Evolutionary conservation across 2,329 filamentous ascomycete species (phyloP).

Genomic region (Diplodia sapinea): DNA sequence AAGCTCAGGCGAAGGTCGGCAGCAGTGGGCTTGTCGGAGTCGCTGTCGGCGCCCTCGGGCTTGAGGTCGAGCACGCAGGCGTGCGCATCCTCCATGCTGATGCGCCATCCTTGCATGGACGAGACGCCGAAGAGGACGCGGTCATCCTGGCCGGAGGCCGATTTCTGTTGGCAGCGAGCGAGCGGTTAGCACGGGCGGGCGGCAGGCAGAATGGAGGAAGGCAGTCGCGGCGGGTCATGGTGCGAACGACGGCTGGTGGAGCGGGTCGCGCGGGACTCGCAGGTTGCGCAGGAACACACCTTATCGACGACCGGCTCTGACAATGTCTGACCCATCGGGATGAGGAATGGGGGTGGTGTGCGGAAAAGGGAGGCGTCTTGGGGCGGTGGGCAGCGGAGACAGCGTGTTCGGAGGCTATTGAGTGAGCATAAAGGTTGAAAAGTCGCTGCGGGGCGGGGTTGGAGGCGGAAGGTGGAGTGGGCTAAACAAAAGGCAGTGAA

Average conservation of each 20-base stretch:
- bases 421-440: constrained; percentile 32
- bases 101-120: constrained; percentile 99
- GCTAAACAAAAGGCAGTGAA: constrained; percentile 22
- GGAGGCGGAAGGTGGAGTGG: constrained; percentile 24
- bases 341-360: not conserved
- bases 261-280: constrained; percentile 36
- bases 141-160: constrained; percentile 89
- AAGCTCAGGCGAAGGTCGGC: constrained; percentile 81
- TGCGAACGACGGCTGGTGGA: constrained; percentile 29
- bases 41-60: constrained; percentile 59
- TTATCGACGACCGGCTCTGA: constrained; percentile 99
- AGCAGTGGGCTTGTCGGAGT: constrained; percentile 61
- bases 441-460: constrained; percentile 32
- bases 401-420: constrained; percentile 30
- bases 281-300: constrained; percentile 60
- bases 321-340: constrained; percentile 92
- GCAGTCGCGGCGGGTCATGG: no score
- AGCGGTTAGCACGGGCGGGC: constrained; percentile 21
- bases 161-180: constrained; percentile 64
- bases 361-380: constrained; percentile 17
- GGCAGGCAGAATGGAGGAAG: constrained; percentile 6
- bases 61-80: constrained; percentile 87
- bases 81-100: constrained; percentile 99
- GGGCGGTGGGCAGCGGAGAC: constrained; percentile 30
- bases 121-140: constrained; percentile 92